Base-by-base conservation (phyloP, 257 asterid species). In the Lantana camara region DNA sequence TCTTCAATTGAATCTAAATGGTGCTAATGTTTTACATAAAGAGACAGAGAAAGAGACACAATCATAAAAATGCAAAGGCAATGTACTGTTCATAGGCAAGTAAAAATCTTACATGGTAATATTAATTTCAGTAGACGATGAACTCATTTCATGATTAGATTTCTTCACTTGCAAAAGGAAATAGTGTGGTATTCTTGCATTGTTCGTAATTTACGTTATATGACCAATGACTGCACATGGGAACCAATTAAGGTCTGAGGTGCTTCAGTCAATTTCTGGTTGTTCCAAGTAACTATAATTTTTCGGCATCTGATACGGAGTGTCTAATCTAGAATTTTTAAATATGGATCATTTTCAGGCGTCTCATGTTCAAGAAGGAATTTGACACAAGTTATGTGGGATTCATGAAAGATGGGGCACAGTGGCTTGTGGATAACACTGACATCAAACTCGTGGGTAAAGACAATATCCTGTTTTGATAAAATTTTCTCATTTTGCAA, bases 381-480 rank as follows among this genome's bases (percentile, higher is more conserved):
- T 93, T 87, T 30, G 97, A 93, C 79, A 79, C 97, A 48, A 90
- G 95, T 79, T 90, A 76, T 53, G 91, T 88, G 37, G 97, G 97
- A 23, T 92, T 92, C 90, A 92, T 83, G 97, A 79, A 74, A 81
- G 96, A 92, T 70, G 96, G 96, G 53, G 95, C 97, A 22, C 88
- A 85, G 67, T 92, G 98, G 97, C 96, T 92, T 17, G 91, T 78
- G 53, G 97, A 90, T 68, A 90, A 94, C 77, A 94, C 99, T 64
- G 99, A 90, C 76, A 71, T 94, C 85, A 84, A 90, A 77, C 95
- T 94, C 74, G 96, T 94, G 62, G 99, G 99, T 90, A 78, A n/a
- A 70, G 82, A 11, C 15, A 20, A 34, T 53, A 41, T 57, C 11
- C 17, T 35, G 44, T 54, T 48, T 38, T 4, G 17, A 23, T 48